Conservation (phyloP, 1,284 basidiomycete species). For the Naganishia cerealis region DNA sequence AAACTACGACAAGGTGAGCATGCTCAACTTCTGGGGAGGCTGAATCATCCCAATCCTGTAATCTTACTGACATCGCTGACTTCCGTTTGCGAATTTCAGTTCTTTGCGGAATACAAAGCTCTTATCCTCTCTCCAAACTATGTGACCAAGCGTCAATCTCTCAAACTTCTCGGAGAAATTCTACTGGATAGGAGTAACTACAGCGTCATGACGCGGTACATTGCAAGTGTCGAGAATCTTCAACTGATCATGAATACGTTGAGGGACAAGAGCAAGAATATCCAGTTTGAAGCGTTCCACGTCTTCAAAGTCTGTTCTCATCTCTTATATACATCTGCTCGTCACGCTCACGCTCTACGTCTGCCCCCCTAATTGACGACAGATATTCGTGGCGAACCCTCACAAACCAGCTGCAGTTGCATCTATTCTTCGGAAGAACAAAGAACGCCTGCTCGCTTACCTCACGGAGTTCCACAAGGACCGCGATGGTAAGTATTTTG, state of each 20-base stretch:
- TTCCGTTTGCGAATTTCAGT: constrained; percentile 59
- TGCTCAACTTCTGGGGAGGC: neutral
- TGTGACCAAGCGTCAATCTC: constrained; percentile 97
- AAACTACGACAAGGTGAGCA: constrained; percentile 85
- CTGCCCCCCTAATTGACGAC: neutral
- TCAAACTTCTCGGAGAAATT: constrained; percentile 97
- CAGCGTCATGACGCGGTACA: constrained; percentile 97
- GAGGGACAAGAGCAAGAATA: constrained; percentile 95
- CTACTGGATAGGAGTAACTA: constrained; percentile 96
- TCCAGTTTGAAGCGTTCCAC: constrained; percentile 99
- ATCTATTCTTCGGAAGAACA: constrained; percentile 83
- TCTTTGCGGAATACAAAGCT: constrained; percentile 90
- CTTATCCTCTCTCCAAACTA: constrained; percentile 93
- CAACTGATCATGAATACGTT: constrained; percentile 99
- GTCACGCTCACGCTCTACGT: neutral
- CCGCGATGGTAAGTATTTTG: constrained; percentile 72
- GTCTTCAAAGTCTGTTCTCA: constrained; percentile 83
- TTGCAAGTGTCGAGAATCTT: constrained; percentile 81
- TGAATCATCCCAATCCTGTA: neutral
- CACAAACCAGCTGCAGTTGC: constrained; percentile 97
- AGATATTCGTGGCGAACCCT: constrained; percentile 98
- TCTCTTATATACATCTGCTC: neutral
- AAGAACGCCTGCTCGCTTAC: constrained; percentile 87
- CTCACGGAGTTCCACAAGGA: constrained; percentile 95
- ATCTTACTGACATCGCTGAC: neutral